Evolutionary conservation across 1,139 yeast genomes (phyloP), one percentile per base, ranked within the genome.

Genomic region (Saccharomycopsis hybrid): DNA sequence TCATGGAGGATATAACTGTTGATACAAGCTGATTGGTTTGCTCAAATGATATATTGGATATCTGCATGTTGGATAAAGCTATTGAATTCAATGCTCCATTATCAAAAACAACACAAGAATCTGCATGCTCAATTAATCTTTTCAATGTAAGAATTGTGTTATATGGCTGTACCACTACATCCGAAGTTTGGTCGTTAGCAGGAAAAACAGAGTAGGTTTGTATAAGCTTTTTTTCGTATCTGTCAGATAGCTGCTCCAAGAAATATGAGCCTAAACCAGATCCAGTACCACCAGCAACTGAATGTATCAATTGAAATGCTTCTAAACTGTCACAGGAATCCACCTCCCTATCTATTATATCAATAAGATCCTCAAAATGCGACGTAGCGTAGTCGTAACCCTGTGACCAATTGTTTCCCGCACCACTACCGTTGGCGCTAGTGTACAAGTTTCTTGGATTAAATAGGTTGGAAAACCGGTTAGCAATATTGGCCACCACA

Each of bases 261-360:
- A 92, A 60, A 55, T 77, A 77, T 0, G 96, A 87, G 0, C 98
- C 98, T 43, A 89, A 79, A 5, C 98, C 98, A 0, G 96, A 85
- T 0, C 98, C 98, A 0, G 98, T 92, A 37, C 98, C 98, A 29
- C 98, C 98, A 0, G 97, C 97, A n/a, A 94, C 95, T 13, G 97
- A 87, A 65, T 92, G 98, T 52, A 90, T 67, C 56, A 92, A 69
- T 70, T 89, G 96, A 64, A 94, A 92, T 4, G 95, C 95, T 55
- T 89, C 92, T 50, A 90, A 70, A 53, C 86, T 84, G 56, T 92
- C 98, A 59, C 96, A 85, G 40, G 87, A 85, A 62, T 92, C 98
- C 42, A 90, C 77, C 60, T 92, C 97, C 54, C 95, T 74, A 62
- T 90, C 97, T 44, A 92, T 76, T 76, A 90, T 79, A 60, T 88